phyloP scores from a whole-genome alignment of 202 grass and related monocot genomes.

The Schoenoplectus triqueter region DNA sequence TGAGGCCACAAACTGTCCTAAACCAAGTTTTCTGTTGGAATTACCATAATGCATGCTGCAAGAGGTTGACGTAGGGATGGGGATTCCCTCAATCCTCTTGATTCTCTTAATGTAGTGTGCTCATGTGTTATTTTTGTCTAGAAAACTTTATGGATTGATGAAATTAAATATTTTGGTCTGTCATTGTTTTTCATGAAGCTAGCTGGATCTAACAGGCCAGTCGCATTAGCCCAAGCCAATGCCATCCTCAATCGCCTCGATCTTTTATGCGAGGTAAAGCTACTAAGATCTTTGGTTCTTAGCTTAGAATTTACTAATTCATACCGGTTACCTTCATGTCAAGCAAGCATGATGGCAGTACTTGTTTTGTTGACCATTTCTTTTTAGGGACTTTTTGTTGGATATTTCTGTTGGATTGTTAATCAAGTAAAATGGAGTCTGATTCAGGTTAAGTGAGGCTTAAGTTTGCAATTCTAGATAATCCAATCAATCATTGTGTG shows the following conservation, averaged over 20 bases:
- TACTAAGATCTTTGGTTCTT: not conserved
- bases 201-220: conserved; percentile 84
- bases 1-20: not conserved
- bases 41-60: not conserved
- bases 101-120: not conserved
- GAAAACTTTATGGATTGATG: conserved; percentile 7
- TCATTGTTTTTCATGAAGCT: conserved; percentile 61
- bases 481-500: not conserved
- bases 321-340: not conserved
- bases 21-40: not conserved
- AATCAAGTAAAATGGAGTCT: not conserved
- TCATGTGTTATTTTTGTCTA: not conserved
- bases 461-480: not conserved
- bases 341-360: conserved; percentile 21
- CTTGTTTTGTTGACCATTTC: conserved; percentile 10
- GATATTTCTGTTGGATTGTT: conserved; percentile 6
- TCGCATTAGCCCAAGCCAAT: conserved; percentile 96
- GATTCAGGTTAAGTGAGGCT: conserved; percentile 3
- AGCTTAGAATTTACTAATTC: conserved; percentile 6
- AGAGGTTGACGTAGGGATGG: not conserved
- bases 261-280: conserved; percentile 81
- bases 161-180: conserved; percentile 32
- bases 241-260: conserved; percentile 87
- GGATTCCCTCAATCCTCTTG: not conserved
- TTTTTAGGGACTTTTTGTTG: conserved; percentile 18